Evolutionary conservation across 2,329 filamentous ascomycete species (phyloP).

Genomic region (Fusarium compactum): DNA sequence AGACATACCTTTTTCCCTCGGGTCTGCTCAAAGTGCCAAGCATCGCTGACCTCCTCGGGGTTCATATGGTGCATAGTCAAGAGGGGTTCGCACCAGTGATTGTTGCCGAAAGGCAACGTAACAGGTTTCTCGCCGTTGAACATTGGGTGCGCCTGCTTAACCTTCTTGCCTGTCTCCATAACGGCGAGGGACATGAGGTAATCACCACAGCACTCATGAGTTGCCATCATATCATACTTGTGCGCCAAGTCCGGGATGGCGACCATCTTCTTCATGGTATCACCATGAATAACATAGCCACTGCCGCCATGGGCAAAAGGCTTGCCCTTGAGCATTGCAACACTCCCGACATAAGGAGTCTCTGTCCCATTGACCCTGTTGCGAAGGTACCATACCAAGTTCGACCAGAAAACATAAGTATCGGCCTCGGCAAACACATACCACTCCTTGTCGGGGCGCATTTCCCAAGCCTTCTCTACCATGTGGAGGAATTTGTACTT

Average conservation of each 20-base stretch:
- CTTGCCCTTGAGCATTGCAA: slow-evolving; percentile 59
- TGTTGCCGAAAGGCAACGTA: slow-evolving; percentile 61
- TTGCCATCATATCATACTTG: slow-evolving; percentile 61
- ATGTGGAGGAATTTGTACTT: slow-evolving; percentile 73
- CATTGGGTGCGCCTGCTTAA: slow-evolving; percentile 63
- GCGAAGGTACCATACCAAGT: slow-evolving; percentile 63
- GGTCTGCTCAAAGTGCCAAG: slow-evolving; percentile 67
- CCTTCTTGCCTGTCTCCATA: slow-evolving; percentile 57
- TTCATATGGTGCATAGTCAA: slow-evolving; percentile 69
- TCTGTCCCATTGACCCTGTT: slow-evolving; percentile 57
- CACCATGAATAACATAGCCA: slow-evolving; percentile 67
- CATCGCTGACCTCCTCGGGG: slow-evolving; percentile 62
- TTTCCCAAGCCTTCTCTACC: slow-evolving; percentile 65
- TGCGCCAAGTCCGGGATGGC: slow-evolving; percentile 58
- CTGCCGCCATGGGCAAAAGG: slow-evolving; percentile 69
- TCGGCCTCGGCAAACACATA: slow-evolving; percentile 72
- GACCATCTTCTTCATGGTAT: slow-evolving; percentile 62
- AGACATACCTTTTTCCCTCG: slow-evolving; percentile 57
- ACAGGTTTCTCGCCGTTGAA: slow-evolving; percentile 68
- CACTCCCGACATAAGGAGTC: slow-evolving; percentile 64
- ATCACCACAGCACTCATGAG: slow-evolving; percentile 64
- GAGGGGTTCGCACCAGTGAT: slow-evolving; percentile 69
- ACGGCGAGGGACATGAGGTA: slow-evolving; percentile 63
- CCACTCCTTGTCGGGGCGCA: slow-evolving; percentile 67
- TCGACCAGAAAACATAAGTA: slow-evolving; percentile 68